phyloP scores from a whole-genome alignment of 139 green algal species.

The Picochlorum sp. region DNA sequence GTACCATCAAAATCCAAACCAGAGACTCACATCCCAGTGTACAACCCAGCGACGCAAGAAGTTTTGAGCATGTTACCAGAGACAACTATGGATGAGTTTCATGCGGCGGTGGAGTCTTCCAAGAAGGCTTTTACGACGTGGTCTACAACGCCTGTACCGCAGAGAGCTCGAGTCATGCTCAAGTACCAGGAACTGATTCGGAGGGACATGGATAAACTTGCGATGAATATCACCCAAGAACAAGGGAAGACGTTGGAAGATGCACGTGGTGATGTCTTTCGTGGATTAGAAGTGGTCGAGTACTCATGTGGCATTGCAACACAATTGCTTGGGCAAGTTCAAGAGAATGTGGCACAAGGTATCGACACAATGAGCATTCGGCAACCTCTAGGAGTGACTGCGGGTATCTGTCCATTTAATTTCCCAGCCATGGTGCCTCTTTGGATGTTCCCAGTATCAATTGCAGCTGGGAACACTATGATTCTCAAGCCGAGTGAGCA shows the following conservation, averaged over 20 bases:
- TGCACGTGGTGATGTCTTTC: conserved; percentile 85
- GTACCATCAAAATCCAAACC: conserved; percentile 21
- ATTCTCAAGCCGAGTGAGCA: conserved; percentile 82
- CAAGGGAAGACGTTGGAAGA: conserved; percentile 95
- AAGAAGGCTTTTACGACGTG: conserved; percentile 77
- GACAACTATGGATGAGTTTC: conserved; percentile 74
- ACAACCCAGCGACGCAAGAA: conserved; percentile 82
- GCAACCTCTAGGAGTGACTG: conserved; percentile 84
- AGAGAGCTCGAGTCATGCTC: conserved; percentile 80
- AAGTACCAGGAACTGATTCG: conserved; percentile 79
- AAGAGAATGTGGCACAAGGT: conserved; percentile 82
- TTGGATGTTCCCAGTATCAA: conserved; percentile 85
- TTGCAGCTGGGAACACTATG: conserved; percentile 72
- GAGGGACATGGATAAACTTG: conserved; percentile 83
- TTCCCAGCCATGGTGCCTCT: conserved; percentile 81
- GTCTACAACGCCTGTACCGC: conserved; percentile 63
- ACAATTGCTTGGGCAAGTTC: conserved; percentile 65
- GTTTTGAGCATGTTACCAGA: conserved; percentile 71
- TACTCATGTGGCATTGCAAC: conserved; percentile 65
- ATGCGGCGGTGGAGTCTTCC: conserved; percentile 69
- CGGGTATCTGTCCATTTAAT: conserved; percentile 97
- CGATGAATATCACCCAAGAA: conserved; percentile 72
- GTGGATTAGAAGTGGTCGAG: conserved; percentile 96
- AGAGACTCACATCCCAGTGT: conserved; percentile 45
- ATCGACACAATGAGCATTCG: conserved; percentile 90